phyloP scores from a whole-genome alignment of 1,284 basidiomycete genomes.

The Tylopilus orsonianus region DNA sequence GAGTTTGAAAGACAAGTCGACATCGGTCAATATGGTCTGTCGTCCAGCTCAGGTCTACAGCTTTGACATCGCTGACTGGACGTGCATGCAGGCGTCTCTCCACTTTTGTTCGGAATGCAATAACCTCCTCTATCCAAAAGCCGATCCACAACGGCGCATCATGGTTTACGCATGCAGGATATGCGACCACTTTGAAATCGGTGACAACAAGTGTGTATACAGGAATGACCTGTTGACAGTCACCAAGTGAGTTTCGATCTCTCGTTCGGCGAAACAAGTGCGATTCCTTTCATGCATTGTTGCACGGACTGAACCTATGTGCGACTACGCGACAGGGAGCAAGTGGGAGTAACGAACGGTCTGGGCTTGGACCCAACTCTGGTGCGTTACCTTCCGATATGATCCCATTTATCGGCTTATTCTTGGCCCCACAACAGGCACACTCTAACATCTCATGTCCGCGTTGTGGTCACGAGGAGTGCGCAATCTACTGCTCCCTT shows the following conservation, averaged over 20 bases:
- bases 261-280: constrained; percentile 1
- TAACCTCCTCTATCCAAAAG: constrained; percentile 92
- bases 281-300: background rate
- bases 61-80: constrained; percentile 14
- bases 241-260: constrained; percentile 69
- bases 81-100: constrained; percentile 58
- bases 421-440: constrained; percentile 44
- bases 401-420: constrained; percentile 1
- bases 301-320: constrained; percentile 2
- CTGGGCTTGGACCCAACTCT: constrained; percentile 90
- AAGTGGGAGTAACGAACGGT: constrained; percentile 89
- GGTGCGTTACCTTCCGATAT: constrained; percentile 41
- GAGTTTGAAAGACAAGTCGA: constrained; percentile 31
- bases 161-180: constrained; percentile 95
- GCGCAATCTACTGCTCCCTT: constrained; percentile 30
- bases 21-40: background rate
- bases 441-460: constrained; percentile 75
- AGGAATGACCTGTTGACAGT: constrained; percentile 92
- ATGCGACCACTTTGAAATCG: constrained; percentile 86
- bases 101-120: constrained; percentile 93
- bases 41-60: background rate
- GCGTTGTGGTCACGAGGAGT: constrained; percentile 73
- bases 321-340: constrained; percentile 61
- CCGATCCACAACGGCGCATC: constrained; percentile 81
- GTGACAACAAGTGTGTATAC: constrained; percentile 88